Percentiles rank a stretch among this genome's conserved stretches.
Conservation (phyloP, 2,329 filamentous ascomycete genomes). For the Coniochaeta ligniaria region DNA sequence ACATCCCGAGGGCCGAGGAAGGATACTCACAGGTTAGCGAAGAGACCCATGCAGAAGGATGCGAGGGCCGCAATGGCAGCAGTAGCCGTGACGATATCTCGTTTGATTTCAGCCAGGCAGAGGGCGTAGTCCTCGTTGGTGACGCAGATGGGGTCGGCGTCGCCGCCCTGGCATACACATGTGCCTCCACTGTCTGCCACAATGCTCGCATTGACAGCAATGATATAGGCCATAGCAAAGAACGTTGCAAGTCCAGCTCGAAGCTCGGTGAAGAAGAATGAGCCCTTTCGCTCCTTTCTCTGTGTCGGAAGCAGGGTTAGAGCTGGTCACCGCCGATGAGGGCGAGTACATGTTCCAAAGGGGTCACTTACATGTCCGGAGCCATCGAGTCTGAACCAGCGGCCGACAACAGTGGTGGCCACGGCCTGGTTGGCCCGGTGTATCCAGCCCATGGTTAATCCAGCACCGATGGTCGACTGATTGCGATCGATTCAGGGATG, state of each 20-base stretch:
- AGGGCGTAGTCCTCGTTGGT: slow-evolving; percentile 52
- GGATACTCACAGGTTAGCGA: slow-evolving; percentile 60
- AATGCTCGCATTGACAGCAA: slow-evolving; percentile 45
- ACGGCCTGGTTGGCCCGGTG: slow-evolving; percentile 47
- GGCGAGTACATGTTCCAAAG: not conserved
- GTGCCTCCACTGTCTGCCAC: slow-evolving; percentile 64
- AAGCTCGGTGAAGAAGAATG: slow-evolving; percentile 76
- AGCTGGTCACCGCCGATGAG: not conserved
- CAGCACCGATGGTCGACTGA: not conserved
- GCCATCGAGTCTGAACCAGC: slow-evolving; percentile 74
- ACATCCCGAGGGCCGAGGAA: not conserved
- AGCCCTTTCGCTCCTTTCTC: slow-evolving; percentile 65
- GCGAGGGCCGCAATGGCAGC: slow-evolving; percentile 74
- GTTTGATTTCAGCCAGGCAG: slow-evolving; percentile 59
- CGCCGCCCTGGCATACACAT: slow-evolving; percentile 58
- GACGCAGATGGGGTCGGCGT: slow-evolving; percentile 45
- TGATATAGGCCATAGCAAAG: slow-evolving; percentile 54
- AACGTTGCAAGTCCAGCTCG: slow-evolving; percentile 78
- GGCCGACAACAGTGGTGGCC: slow-evolving; percentile 58
- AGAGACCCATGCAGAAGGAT: slow-evolving; percentile 76
- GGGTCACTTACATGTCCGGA: slow-evolving; percentile 64
- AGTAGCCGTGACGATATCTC: slow-evolving; percentile 77
- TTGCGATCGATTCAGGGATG: not conserved
- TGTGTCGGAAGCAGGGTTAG: slow-evolving; percentile 20
- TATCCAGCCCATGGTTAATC: slow-evolving; percentile 36